Evolutionary conservation across 208 protist genomes (phyloP).

Genomic region (Trypanosoma lewisi): DNA sequence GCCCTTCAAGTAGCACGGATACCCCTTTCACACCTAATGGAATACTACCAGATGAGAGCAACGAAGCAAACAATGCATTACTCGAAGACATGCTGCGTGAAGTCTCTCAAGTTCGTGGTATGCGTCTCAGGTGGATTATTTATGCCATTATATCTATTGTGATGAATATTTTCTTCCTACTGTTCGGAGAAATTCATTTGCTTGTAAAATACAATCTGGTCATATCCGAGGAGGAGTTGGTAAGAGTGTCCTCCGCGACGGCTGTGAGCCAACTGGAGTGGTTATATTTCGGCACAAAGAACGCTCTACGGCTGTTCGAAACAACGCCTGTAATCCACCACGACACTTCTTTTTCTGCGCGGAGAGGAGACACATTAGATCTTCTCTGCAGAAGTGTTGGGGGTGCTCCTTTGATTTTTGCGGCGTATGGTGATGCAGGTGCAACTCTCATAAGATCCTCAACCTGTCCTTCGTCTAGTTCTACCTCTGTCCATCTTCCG

Average conservation of each 20-base stretch:
- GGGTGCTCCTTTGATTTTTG: conserved; percentile 21
- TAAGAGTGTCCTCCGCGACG: conserved; percentile 31
- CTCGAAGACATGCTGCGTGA: conserved; percentile 58
- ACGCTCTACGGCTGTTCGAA: conserved; percentile 12
- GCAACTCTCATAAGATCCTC: conserved; percentile 4
- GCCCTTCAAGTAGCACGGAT: background rate
- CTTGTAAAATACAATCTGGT: conserved; percentile 45
- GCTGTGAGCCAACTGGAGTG: conserved; percentile 35
- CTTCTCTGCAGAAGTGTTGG: conserved; percentile 14
- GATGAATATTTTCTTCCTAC: conserved; percentile 51
- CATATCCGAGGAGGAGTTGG: conserved; percentile 30
- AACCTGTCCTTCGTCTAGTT: background rate
- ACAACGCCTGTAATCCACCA: too few relatives aligned
- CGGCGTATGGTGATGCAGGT: conserved; percentile 13
- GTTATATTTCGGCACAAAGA: conserved; percentile 26
- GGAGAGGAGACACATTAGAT: background rate
- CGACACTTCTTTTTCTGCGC: too few relatives aligned
- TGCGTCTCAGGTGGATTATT: conserved; percentile 69
- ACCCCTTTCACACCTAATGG: background rate
- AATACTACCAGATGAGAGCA: background rate
- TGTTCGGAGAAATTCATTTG: conserved; percentile 53
- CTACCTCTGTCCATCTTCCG: background rate
- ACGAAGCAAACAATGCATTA: background rate
- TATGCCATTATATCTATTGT: conserved; percentile 55
- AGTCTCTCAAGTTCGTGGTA: conserved; percentile 44